These are phyloP conservation scores for Paraphoma sp. DNA, from an alignment of 2,329 filamentous ascomycete genomes.

Conservation along the genomic window DNA sequence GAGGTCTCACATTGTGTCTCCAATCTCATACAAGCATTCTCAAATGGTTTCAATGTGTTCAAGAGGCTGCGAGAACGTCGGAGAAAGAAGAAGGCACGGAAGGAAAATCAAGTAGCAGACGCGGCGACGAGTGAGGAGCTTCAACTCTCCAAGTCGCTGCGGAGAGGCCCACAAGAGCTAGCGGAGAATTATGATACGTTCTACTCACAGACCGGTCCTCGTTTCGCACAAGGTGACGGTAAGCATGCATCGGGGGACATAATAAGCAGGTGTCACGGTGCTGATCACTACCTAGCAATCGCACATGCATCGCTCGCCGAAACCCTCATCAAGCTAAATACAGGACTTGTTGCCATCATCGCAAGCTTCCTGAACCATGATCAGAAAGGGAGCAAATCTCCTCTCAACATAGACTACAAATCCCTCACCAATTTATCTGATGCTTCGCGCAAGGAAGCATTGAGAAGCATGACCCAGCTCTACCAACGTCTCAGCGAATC, in stretches of 20 bases:
- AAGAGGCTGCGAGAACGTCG: slow-evolving; percentile 48
- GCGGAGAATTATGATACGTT: slow-evolving; percentile 51
- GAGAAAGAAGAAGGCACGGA: slow-evolving; percentile 38
- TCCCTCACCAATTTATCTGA: slow-evolving; percentile 56
- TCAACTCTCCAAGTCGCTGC: slow-evolving; percentile 49
- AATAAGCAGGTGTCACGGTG: neutral
- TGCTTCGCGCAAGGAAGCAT: slow-evolving; percentile 52
- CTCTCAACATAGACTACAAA: slow-evolving; percentile 51
- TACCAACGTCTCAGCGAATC: slow-evolving; percentile 48
- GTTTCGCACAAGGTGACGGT: slow-evolving; percentile 55
- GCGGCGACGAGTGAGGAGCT: slow-evolving; percentile 42
- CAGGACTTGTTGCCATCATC: slow-evolving; percentile 56
- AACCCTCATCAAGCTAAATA: slow-evolving; percentile 55
- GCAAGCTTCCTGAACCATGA: slow-evolving; percentile 51
- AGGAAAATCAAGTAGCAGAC: slow-evolving; percentile 24
- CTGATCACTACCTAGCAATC: slow-evolving; percentile 41
- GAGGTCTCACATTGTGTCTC: slow-evolving; percentile 46
- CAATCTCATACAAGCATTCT: slow-evolving; percentile 54
- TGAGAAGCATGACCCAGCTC: slow-evolving; percentile 51
- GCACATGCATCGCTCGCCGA: slow-evolving; percentile 55
- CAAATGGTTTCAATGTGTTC: slow-evolving; percentile 54
- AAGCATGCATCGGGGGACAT: slow-evolving; percentile 18
- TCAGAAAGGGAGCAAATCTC: slow-evolving; percentile 35
- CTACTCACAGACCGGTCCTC: slow-evolving; percentile 45
- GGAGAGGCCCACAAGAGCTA: slow-evolving; percentile 51